Evolutionary conservation across 768 basidiomycete genomes (phyloP).

Genomic region (Pleurotus platypus): DNA sequence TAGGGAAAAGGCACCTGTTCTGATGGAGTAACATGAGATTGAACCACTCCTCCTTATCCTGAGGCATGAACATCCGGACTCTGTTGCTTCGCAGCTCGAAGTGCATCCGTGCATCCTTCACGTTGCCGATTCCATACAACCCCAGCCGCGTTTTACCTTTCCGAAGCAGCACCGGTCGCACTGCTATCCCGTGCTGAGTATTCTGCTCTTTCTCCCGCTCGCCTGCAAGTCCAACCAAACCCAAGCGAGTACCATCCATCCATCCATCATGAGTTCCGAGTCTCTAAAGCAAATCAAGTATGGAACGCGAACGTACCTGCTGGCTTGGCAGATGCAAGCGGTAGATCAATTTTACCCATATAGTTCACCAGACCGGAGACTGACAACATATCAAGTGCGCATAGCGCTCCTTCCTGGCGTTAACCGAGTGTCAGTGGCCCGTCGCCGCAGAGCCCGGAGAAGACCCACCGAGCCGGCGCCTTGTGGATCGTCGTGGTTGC

Average conservation of each 20-base stretch:
- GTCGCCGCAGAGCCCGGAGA: not conserved
- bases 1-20: conserved; percentile 61
- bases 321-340: conserved; percentile 35
- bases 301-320: not conserved
- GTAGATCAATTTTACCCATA: conserved; percentile 94
- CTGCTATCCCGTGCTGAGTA: conserved; percentile 70
- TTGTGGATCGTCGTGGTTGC: conserved; percentile 99
- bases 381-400: conserved; percentile 92
- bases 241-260: no score
- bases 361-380: conserved; percentile 94
- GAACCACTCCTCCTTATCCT: conserved; percentile 90
- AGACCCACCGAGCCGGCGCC: conserved; percentile 81
- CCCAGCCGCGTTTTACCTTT: conserved; percentile 89
- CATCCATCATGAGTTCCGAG: not conserved
- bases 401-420: conserved; percentile 88
- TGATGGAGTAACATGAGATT: conserved; percentile 93
- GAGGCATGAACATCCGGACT: conserved; percentile 95
- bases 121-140: conserved; percentile 93
- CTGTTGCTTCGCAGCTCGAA: conserved; percentile 92
- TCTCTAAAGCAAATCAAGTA: not conserved
- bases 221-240: no score
- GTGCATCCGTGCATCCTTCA: conserved; percentile 96
- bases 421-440: not conserved
- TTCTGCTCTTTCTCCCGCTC: not conserved
- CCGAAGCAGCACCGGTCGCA: conserved; percentile 85